Base-by-base conservation (phyloP, 495 filamentous ascomycete species). In the Terfezia boudieri region DNA sequence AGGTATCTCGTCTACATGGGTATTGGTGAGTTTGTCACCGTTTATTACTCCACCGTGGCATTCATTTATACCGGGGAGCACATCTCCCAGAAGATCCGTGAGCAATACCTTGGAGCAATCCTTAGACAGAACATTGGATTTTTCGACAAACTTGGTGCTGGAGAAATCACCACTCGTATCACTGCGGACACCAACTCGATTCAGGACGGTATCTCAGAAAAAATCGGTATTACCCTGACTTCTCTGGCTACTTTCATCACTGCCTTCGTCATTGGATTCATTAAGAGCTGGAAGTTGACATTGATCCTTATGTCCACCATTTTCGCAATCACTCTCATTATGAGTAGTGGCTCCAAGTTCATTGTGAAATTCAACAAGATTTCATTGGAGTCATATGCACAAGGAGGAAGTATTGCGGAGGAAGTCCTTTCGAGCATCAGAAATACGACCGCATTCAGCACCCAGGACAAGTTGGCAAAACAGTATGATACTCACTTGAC, bases 31-130 rank as follows among this genome's bases (percentile, higher is more conserved):
- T 93, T 94, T 56, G 67, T 84, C 32, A 80, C 78, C 0, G 72
- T 86, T 50, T 95, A 94, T 63, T 67, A 88, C 54, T 74, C 79
- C 20, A 94, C 86, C 1, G 79, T 89, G 22, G 84, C 83, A 4
- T 95, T 90, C 70, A 92, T 94, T 61, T 94, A 95, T 64, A 84
- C 83, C 0, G 90, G 89, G 55, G 90, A 96, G 66, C 82, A 92
- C 60, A 75, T 89, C 61, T 80, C 82, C 23, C 78, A 77, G 58
- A 87, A 88, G 69, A 85, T 94, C 59, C 78, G 87, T 49, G 79
- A 86, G 64, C 76, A 82, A 53, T 94, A 94, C 66, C 74, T 94
- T 3, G 71, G 75, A 56, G 84, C 84, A 49, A 88, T 87, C 61
- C 71, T 94, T 71, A 76, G 79, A 46, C 87, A 94, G 64, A 94